Percentiles rank a stretch among this genome's conserved stretches.
phyloP scores from a whole-genome alignment of 2,329 filamentous ascomycete genomes.

The Botrytis squamosa region DNA sequence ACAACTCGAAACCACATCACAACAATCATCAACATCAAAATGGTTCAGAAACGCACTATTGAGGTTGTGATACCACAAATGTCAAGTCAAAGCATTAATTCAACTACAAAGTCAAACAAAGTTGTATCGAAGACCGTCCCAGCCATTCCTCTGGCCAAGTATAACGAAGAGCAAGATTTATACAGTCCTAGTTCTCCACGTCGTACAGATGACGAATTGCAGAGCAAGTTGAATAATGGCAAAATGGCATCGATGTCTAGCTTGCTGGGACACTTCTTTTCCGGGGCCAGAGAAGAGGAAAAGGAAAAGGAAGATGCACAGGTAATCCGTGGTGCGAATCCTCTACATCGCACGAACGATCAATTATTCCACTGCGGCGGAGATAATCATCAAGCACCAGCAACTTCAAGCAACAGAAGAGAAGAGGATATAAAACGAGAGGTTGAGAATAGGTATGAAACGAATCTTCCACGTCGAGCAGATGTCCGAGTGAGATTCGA shows the following conservation, averaged over 20 bases:
- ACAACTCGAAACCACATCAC: neutral
- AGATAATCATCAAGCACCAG: neutral
- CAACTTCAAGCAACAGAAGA: too few species aligned
- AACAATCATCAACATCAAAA: neutral
- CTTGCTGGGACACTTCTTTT: neutral
- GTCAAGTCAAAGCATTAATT: neutral
- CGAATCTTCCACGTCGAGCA: neutral
- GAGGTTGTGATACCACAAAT: neutral
- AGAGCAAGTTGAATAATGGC: neutral
- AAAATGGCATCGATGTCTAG: neutral
- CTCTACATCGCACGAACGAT: neutral
- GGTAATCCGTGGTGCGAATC: rapidly evolving
- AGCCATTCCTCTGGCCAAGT: neutral
- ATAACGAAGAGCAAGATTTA: neutral
- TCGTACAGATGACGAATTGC: neutral
- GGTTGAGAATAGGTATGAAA: neutral
- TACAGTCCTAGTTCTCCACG: neutral
- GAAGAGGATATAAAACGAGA: neutral
- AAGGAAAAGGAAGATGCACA: neutral
- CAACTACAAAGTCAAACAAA: neutral
- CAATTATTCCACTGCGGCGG: neutral
- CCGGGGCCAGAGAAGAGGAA: neutral
- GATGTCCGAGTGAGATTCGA: neutral
- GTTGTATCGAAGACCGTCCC: neutral
- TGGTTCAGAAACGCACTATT: neutral